Base-by-base conservation (phyloP, 495 filamentous ascomycete genomes). In the Annulohypoxylon moriforme region DNA sequence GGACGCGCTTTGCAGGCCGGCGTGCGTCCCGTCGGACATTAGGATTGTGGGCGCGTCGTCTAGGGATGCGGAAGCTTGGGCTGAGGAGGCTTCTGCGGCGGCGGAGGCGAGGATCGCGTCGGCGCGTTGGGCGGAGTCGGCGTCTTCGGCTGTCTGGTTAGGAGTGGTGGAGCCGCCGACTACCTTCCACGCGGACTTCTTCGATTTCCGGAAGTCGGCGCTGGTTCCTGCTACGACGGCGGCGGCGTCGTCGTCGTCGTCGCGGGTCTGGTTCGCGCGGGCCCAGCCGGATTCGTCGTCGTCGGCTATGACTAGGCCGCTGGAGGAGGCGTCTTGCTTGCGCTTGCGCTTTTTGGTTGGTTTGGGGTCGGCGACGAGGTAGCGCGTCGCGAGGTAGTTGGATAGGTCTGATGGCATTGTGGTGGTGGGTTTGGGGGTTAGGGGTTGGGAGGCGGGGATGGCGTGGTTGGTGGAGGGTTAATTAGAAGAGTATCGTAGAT, bases 381-480 rank as follows among this genome's bases (percentile, higher is more conserved):
- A 99, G 80, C 94, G 97, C 71, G 94, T 91, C 59, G 96, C 94
- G 56, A 99, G 90, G 80, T 98, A 99, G 80, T 89, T 88, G 27
- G 94, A 90, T 71, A 97, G 88, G 73, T 86, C 83, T 60, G 90
- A 87, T 47, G 87, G 83, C 86, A 88, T 88, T 22, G 24, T 62
- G 42, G 57, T 34, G 64, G 40, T 44, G 50, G 55, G 27, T 27
- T 20, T 20, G 18, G 25, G 40, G 44, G 57, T 47, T 0, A 50
- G 34, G 42, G 25, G 33, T 27, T 52, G 27, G 61, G 24, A 55
- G 58, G 18, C 31, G 13, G 20, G 27, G 50, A n/a, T 44, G 7
- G 13, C 20, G 34, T 60, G 24, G n/a, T 14, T 24, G 14, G 22
- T 24, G 3, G 2, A 2, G 31, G 3, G 22, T 36, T 16, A 0